phyloP scores from a whole-genome alignment of 768 basidiomycete genomes.

The Roridomyces roridus region DNA sequence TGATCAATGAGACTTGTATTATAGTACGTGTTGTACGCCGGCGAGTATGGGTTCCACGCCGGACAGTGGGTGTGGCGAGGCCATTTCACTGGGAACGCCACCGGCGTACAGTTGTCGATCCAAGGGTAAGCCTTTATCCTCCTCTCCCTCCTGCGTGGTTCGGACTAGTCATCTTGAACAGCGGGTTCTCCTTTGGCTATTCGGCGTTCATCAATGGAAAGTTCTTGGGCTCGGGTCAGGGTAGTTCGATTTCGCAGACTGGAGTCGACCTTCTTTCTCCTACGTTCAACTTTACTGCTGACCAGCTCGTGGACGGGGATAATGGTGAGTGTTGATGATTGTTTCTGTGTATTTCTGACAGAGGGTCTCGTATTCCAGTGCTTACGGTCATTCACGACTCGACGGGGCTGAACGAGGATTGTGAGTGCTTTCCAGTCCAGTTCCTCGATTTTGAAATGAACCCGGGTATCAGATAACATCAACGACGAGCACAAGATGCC shows the following conservation, averaged over 20 bases:
- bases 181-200: constrained; percentile 51
- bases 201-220: constrained; percentile 48
- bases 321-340: too few species aligned
- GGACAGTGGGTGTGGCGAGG: constrained; percentile 54
- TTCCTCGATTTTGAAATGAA: not conserved
- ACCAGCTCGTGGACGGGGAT: constrained; percentile 34
- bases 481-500: constrained; percentile 58
- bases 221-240: constrained; percentile 49
- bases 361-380: too few species aligned
- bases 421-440: constrained; percentile 24
- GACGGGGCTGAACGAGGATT: constrained; percentile 44
- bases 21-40: constrained; percentile 37
- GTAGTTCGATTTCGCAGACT: constrained; percentile 38
- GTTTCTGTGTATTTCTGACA: too few species aligned
- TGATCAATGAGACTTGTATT: not conserved
- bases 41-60: constrained; percentile 42
- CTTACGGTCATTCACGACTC: constrained; percentile 43
- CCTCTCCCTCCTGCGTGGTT: not conserved
- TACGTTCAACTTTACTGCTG: constrained; percentile 40
- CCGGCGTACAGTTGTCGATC: constrained; percentile 44
- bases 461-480: constrained; percentile 33
- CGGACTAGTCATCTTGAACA: constrained; percentile 8
- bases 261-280: constrained; percentile 41
- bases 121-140: constrained; percentile 36
- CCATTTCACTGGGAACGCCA: constrained; percentile 49